Conservation (phyloP, 306 rosid genomes). For the Sicyos edulis region DNA sequence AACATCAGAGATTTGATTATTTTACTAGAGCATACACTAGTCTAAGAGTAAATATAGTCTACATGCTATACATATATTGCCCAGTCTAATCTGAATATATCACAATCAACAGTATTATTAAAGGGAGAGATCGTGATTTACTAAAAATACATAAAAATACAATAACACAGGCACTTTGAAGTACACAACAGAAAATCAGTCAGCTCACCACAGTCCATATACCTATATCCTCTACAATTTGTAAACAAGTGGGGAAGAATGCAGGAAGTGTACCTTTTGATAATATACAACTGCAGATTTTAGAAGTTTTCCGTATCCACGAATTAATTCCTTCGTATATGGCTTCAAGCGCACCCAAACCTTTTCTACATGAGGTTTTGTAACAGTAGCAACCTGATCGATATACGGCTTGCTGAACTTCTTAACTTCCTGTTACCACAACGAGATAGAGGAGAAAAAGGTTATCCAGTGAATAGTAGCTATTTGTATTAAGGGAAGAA, state of each 20-base stretch:
- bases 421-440: constrained; percentile 63
- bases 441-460: background rate
- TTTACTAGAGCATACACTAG: background rate
- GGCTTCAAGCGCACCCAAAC: constrained; percentile 65
- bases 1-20: constrained; percentile 19
- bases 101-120: background rate
- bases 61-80: background rate
- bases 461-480: background rate
- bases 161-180: background rate
- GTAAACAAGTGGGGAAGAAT: constrained; percentile 6
- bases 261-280: constrained; percentile 48
- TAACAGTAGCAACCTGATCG: constrained; percentile 66
- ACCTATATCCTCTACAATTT: background rate
- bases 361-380: constrained; percentile 80
- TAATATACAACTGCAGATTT: no score
- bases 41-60: background rate
- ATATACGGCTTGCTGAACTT: constrained; percentile 79
- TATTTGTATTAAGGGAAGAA: background rate
- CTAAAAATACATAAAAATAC: no score
- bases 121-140: background rate
- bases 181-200: background rate
- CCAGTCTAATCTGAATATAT: background rate
- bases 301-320: no score
- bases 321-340: constrained; percentile 50
- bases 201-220: no score